phyloP scores from a whole-genome alignment of 1,284 basidiomycete genomes.

The Rhodotorula sp. region DNA sequence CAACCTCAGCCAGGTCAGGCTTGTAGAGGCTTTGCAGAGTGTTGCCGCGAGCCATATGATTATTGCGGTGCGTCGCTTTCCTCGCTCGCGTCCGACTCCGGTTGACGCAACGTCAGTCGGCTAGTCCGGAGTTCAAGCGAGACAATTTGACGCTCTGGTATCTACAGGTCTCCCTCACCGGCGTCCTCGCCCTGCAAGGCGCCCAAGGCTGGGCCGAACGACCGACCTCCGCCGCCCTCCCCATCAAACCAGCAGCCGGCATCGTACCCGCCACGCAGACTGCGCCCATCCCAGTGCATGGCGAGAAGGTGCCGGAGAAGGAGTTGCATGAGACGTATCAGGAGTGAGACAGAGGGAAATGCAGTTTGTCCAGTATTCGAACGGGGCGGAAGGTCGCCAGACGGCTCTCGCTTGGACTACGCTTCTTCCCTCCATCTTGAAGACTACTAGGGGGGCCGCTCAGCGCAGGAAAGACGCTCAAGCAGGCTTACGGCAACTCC shows the following conservation, averaged over 20 bases:
- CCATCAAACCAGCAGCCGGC: not conserved
- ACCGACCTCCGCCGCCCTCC: not conserved
- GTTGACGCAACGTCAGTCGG: too few species aligned
- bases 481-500: too few species aligned
- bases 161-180: constrained; percentile 35
- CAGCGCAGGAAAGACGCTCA: too few species aligned
- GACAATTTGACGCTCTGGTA: not conserved
- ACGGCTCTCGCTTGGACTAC: too few species aligned
- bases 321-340: not conserved
- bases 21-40: constrained; percentile 30
- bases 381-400: too few species aligned
- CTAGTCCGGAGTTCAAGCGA: too few species aligned
- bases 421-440: too few species aligned
- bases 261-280: not conserved
- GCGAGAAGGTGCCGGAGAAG: constrained; percentile 5
- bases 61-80: constrained; percentile 24
- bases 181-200: constrained; percentile 33
- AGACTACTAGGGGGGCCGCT: too few species aligned
- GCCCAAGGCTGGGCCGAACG: constrained; percentile 36
- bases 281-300: not conserved
- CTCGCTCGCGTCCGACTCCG: not conserved
- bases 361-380: not conserved
- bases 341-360: too few species aligned
- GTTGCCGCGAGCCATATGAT: constrained; percentile 35
- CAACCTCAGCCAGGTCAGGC: constrained; percentile 4